Percentiles rank a stretch among this genome's conserved stretches.
phyloP scores from a whole-genome alignment of 805 yeast species.

The Candida odintsovae region DNA sequence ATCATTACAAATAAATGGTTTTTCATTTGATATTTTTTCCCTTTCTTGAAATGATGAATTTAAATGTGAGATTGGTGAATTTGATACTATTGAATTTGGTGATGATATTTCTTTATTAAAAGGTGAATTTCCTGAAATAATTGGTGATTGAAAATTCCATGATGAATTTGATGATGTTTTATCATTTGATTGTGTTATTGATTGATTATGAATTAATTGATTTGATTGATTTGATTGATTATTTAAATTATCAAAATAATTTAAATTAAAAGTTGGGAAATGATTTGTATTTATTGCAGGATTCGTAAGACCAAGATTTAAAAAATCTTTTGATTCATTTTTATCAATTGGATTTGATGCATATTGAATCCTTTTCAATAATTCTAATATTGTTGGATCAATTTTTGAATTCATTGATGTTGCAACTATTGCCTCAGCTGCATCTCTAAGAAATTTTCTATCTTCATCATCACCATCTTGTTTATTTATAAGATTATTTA shows the following conservation, averaged over 20 bases:
- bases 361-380: conserved; percentile 54
- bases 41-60: no score
- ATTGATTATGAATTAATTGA: conserved; percentile 1
- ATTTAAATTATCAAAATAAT: conserved; percentile 23
- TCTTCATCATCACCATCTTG: conserved; percentile 36
- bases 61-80: background rate
- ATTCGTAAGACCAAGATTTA: conserved; percentile 6
- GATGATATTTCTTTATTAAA: background rate
- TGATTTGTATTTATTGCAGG: conserved; percentile 11
- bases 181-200: background rate
- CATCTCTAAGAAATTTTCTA: conserved; percentile 48
- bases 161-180: background rate
- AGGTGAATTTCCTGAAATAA: background rate
- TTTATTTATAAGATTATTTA: conserved; percentile 5
- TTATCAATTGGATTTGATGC: conserved; percentile 27
- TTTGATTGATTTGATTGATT: conserved; percentile 1
- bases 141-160: background rate
- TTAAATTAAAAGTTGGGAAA: conserved; percentile 24
- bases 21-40: no score
- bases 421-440: conserved; percentile 56
- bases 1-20: conserved; percentile 50
- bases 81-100: conserved; percentile 1
- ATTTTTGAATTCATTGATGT: conserved; percentile 42
- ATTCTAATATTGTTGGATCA: conserved; percentile 59
- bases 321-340: conserved; percentile 4